phyloP scores from a whole-genome alignment of 2,329 filamentous ascomycete species.

The Microcera coccophila region DNA sequence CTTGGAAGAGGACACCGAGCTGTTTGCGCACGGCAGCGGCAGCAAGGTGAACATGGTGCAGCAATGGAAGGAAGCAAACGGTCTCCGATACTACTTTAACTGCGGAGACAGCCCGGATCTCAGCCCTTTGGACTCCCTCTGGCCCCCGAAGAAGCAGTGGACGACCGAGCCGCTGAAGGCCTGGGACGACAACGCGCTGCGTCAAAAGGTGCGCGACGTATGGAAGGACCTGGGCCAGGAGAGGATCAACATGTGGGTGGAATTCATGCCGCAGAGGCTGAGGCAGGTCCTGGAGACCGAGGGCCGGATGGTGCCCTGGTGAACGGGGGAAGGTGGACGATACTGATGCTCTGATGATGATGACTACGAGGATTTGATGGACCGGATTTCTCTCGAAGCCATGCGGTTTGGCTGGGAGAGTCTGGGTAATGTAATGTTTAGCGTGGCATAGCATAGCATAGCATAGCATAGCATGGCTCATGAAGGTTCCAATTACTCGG shows the following conservation, averaged over 20 bases:
- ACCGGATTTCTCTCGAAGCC: too few relatives aligned
- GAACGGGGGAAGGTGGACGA: constrained; percentile 5
- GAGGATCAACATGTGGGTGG: constrained; percentile 35
- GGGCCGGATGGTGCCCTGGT: constrained; percentile 34
- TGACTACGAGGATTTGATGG: neutral
- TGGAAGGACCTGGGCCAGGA: constrained; percentile 31
- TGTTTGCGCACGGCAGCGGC: constrained; percentile 33
- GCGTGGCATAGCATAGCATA: too few relatives aligned
- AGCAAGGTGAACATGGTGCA: constrained; percentile 36
- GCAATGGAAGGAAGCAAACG: constrained; percentile 35
- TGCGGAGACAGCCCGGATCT: constrained; percentile 38
- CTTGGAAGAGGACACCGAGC: constrained; percentile 35
- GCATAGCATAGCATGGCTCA: too few relatives aligned
- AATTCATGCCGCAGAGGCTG: constrained; percentile 35
- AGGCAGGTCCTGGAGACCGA: constrained; percentile 31
- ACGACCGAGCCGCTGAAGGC: constrained; percentile 24
- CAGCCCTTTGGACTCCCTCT: constrained; percentile 34
- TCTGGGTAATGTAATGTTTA: too few relatives aligned
- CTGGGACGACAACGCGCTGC: constrained; percentile 34
- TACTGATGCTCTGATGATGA: neutral
- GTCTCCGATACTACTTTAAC: constrained; percentile 32
- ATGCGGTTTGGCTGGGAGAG: too few relatives aligned
- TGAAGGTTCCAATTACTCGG: neutral
- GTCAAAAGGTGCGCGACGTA: constrained; percentile 28
- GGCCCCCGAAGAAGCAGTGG: constrained; percentile 36